Evolutionary conservation across 1,139 yeast genomes (phyloP).

Genomic region (Blastobotrys capitulatus): DNA sequence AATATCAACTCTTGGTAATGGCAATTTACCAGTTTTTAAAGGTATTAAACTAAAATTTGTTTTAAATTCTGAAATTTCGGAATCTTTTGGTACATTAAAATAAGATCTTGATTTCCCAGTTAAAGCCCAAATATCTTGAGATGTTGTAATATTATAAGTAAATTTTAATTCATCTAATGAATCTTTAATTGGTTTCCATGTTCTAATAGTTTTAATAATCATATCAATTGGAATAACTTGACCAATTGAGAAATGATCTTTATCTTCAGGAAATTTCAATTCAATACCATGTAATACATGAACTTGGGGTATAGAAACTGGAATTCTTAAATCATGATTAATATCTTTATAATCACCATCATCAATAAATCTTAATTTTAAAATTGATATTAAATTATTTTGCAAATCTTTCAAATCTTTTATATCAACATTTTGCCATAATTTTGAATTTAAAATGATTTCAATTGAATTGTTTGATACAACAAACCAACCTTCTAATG

Average conservation of each 20-base stretch:
- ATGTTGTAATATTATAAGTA: slow-evolving; percentile 36
- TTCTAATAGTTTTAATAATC: slow-evolving; percentile 40
- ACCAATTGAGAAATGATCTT: slow-evolving; percentile 51
- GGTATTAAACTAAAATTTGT: slow-evolving; percentile 59
- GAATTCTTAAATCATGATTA: slow-evolving; percentile 22
- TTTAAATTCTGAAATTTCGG: slow-evolving; percentile 17
- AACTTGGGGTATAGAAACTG: slow-evolving; percentile 27
- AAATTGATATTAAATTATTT: neutral
- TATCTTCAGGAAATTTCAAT: slow-evolving; percentile 20
- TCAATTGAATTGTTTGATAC: slow-evolving; percentile 8
- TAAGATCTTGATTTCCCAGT: slow-evolving; percentile 56
- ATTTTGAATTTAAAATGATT: slow-evolving; percentile 9
- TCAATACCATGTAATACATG: slow-evolving; percentile 27
- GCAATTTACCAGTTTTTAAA: slow-evolving; percentile 64
- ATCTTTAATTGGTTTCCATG: slow-evolving; percentile 37
- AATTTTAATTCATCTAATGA: slow-evolving; percentile 21
- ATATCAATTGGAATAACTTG: slow-evolving; percentile 50
- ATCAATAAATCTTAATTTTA: neutral
- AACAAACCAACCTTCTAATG: slow-evolving; percentile 17
- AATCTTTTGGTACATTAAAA: slow-evolving; percentile 24
- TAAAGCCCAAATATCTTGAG: slow-evolving; percentile 58
- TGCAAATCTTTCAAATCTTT: neutral
- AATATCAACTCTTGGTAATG: slow-evolving; percentile 60
- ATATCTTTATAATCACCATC: neutral
- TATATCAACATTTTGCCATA: slow-evolving; percentile 8